These are phyloP conservation scores for Geotrichum carabidarum DNA, from an alignment of 1,139 yeast genomes.

Conservation along the genomic window DNA sequence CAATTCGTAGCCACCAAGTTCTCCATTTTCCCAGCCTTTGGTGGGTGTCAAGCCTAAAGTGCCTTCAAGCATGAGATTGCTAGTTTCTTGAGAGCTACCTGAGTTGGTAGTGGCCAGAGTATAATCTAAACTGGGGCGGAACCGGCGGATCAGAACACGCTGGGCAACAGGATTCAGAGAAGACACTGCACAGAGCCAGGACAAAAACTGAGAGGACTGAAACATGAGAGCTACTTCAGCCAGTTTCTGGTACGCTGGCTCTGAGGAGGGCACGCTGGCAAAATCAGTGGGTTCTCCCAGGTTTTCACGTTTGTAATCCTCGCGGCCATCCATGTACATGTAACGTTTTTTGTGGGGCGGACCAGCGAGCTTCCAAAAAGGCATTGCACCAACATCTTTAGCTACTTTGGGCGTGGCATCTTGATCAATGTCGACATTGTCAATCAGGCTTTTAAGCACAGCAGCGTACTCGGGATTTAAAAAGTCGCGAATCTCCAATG, in stretches of 20 bases:
- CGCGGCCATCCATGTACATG: slow-evolving; percentile 57
- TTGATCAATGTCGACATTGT: slow-evolving; percentile 39
- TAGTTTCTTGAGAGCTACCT: slow-evolving; percentile 18
- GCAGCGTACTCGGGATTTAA: slow-evolving; percentile 54
- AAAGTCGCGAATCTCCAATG: slow-evolving; percentile 61
- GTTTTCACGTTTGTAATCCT: slow-evolving; percentile 14
- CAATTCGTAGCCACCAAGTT: slow-evolving; percentile 88
- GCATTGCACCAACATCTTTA: slow-evolving; percentile 49
- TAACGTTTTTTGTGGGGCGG: slow-evolving; percentile 93
- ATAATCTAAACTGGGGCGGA: slow-evolving; percentile 92
- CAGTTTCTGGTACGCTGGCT: slow-evolving; percentile 34
- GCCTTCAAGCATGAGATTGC: slow-evolving; percentile 48
- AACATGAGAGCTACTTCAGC: slow-evolving; percentile 55
- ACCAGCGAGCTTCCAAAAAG: slow-evolving; percentile 79
- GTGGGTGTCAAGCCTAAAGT: slow-evolving; percentile 77
- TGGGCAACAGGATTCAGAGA: slow-evolving; percentile 61
- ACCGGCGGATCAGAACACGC: slow-evolving; percentile 70
- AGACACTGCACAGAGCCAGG: slow-evolving; percentile 65
- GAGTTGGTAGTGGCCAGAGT: slow-evolving; percentile 63
- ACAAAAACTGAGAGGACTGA: slow-evolving; percentile 56
- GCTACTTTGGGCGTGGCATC: slow-evolving; percentile 62
- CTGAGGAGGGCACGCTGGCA: slow-evolving; percentile 19
- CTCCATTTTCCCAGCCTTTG: slow-evolving; percentile 80
- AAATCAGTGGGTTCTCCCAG: neutral
- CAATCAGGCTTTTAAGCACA: slow-evolving; percentile 45